A percentile compares a stretch with the other conserved stretches of the same genome.
Conservation (phyloP, 2,329 filamentous ascomycete genomes). For the Colletotrichum graminicola region DNA sequence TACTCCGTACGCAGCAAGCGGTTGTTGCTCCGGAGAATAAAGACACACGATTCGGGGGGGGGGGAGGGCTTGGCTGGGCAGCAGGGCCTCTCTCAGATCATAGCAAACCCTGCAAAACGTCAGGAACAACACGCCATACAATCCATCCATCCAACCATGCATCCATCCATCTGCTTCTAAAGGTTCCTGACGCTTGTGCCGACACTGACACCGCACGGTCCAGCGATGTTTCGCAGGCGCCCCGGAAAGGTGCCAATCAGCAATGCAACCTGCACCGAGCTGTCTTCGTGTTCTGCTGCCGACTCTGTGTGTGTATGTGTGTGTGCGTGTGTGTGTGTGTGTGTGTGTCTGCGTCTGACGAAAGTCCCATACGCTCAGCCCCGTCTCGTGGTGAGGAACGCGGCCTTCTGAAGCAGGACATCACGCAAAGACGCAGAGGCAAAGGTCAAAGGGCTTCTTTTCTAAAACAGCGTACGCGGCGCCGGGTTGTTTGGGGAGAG, state of each 20-base stretch:
- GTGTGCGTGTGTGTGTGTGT: too few relatives aligned
- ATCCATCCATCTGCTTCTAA: too few relatives aligned
- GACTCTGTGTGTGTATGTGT: not conserved
- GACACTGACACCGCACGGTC: constrained; percentile 31
- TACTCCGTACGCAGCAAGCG: constrained; percentile 13
- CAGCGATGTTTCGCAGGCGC: constrained; percentile 29
- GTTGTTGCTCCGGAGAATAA: constrained; percentile 11
- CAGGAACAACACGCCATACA: not conserved
- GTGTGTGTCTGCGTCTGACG: not conserved
- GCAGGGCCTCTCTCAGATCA: not conserved
- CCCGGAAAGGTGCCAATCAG: constrained; percentile 23
- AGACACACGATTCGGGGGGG: not conserved
- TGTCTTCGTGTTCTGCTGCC: not conserved
- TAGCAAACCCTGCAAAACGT: constrained; percentile 6
- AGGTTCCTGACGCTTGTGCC: not conserved
- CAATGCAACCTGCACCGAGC: constrained; percentile 15
- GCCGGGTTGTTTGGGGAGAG: constrained; percentile 4
- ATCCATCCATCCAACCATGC: not conserved
- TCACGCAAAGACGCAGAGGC: constrained; percentile 3
- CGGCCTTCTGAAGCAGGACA: not conserved
- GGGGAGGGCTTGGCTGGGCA: not conserved
- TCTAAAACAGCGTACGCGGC: constrained; percentile 2
- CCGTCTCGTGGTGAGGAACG: not conserved
- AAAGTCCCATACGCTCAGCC: not conserved
- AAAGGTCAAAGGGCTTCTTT: not conserved